Conservation (phyloP, 225 moss, liverwort and hornwort genomes). For the Rhytidiadelphus loreus region DNA sequence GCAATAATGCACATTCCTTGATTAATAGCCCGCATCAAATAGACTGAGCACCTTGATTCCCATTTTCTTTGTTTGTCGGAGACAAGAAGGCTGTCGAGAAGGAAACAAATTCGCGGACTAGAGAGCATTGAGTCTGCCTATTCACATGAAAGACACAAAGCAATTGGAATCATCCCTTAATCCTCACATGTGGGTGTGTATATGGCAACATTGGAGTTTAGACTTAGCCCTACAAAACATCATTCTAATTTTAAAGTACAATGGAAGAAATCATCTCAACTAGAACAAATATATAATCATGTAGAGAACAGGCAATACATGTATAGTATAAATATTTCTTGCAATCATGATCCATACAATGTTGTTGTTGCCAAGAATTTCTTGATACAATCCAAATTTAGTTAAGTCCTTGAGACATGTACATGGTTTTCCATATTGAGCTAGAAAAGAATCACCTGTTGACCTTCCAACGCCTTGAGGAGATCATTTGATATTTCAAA, state of each 20-base stretch:
- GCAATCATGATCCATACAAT: neutral
- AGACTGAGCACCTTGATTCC: neutral
- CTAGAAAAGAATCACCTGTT: neutral
- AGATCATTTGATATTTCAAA: too few species aligned
- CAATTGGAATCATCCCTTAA: neutral
- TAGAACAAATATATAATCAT: neutral
- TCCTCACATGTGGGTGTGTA: neutral
- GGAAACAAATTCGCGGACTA: neutral
- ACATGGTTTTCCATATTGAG: neutral
- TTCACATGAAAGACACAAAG: neutral
- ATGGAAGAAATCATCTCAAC: neutral
- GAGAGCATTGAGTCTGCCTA: neutral
- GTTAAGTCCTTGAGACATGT: neutral
- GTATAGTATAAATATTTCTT: too few species aligned
- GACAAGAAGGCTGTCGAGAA: neutral
- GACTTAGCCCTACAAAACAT: too few species aligned
- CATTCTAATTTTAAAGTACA: neutral
- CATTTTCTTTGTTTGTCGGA: accelerated
- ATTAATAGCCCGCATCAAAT: too few species aligned
- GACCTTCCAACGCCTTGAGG: neutral
- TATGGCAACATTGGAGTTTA: neutral
- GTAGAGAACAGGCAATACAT: neutral
- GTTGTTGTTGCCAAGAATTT: neutral
- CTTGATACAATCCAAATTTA: neutral
- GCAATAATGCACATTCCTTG: neutral